These are phyloP conservation scores for Cenchrus americanus DNA, from an alignment of 176 grass and related monocot genomes.

Conservation along the genomic window DNA sequence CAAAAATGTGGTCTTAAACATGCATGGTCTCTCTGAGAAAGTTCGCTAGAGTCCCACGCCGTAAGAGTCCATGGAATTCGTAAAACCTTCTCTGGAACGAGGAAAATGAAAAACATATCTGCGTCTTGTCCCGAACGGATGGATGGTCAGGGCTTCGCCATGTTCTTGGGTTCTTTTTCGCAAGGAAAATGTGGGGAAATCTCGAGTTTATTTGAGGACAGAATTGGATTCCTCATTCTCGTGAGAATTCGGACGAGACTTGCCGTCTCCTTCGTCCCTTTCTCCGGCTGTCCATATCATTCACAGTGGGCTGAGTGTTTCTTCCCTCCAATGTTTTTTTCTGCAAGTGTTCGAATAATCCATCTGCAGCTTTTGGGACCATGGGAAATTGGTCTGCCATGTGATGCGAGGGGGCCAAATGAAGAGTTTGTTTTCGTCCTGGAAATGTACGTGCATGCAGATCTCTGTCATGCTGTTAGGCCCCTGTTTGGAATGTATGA, in stretches of 20 bases:
- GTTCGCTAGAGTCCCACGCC: background rate
- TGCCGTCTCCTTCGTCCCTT: slow-evolving; percentile 20
- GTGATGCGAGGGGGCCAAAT: slow-evolving; percentile 9
- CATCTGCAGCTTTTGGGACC: slow-evolving; percentile 18
- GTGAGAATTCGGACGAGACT: slow-evolving; percentile 34
- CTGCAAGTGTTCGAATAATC: slow-evolving; percentile 16
- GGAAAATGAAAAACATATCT: background rate
- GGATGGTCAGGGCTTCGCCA: background rate
- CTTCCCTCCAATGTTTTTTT: slow-evolving; percentile 9
- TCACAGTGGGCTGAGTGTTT: slow-evolving; percentile 13
- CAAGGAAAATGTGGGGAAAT: slow-evolving; percentile 49
- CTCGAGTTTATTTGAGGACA: background rate
- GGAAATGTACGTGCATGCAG: background rate
- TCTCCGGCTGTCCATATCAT: background rate
- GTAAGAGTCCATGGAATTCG: background rate
- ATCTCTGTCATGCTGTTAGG: background rate
- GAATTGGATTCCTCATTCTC: background rate
- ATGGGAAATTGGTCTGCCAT: slow-evolving; percentile 24
- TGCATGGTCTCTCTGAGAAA: slow-evolving; percentile 2
- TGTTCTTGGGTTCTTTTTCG: slow-evolving; percentile 1
- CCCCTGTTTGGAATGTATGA: background rate
- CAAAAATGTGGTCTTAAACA: slow-evolving; percentile 38
- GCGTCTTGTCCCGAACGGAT: background rate
- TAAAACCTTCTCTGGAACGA: background rate
- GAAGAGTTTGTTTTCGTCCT: background rate